A percentile compares a stretch with the other conserved stretches of the same genome.
These are phyloP conservation scores for Cnidoscolus chayamansa DNA, from an alignment of 441 rosid species.

Conservation along the genomic window DNA sequence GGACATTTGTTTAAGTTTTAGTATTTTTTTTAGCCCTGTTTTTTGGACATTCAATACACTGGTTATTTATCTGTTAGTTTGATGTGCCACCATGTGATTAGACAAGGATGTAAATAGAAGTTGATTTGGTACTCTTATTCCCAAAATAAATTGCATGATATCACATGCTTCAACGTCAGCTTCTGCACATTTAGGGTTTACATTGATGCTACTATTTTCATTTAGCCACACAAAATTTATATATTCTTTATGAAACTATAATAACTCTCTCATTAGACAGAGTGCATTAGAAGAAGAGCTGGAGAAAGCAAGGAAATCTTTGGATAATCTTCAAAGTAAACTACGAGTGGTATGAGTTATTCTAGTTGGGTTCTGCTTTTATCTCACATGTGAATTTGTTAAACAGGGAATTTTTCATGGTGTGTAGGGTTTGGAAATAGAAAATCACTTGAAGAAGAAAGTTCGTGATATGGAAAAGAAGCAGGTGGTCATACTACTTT, in stretches of 20 bases:
- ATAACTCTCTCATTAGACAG: constrained; percentile 88
- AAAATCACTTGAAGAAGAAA: constrained; percentile 83
- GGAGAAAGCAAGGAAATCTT: constrained; percentile 50
- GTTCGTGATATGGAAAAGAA: constrained; percentile 72
- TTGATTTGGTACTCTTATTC: not conserved
- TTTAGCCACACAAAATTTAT: not conserved
- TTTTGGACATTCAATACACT: not conserved
- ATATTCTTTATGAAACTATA: constrained; percentile 44
- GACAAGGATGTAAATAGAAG: not conserved
- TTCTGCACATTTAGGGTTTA: not conserved
- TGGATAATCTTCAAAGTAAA: constrained; percentile 75
- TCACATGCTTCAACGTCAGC: not conserved
- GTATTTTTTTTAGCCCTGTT: not conserved
- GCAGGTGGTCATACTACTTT: constrained; percentile 48
- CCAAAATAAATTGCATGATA: not conserved
- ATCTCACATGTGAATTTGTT: not conserved
- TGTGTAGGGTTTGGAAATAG: constrained; percentile 85
- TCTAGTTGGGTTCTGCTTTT: constrained; percentile 20
- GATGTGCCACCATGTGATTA: not conserved
- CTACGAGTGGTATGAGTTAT: constrained; percentile 61
- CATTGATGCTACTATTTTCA: not conserved
- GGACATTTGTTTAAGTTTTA: not conserved
- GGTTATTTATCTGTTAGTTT: not conserved
- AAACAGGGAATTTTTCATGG: constrained; percentile 22
- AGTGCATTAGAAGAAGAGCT: constrained; percentile 84